phyloP scores from a whole-genome alignment of 495 filamentous ascomycete genomes.

The Aspergillus olivimuriae region DNA sequence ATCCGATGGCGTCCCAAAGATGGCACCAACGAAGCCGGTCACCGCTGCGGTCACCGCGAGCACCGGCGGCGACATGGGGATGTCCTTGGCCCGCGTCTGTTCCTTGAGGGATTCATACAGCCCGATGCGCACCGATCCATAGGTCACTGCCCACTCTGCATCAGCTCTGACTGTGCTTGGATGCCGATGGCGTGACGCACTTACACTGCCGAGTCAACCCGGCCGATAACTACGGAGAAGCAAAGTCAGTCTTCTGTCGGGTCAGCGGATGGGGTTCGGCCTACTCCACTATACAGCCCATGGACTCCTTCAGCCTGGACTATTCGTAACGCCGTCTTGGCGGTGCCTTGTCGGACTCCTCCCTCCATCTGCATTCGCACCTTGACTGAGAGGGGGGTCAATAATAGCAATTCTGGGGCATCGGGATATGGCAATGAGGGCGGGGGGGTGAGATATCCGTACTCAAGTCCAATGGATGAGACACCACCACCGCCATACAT shows the following conservation, averaged over 20 bases:
- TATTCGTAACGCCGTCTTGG: constrained; percentile 26
- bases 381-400: no score
- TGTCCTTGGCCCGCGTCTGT: constrained; percentile 40
- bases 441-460: no score
- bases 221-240: constrained; percentile 19
- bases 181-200: background rate
- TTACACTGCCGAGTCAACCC: constrained; percentile 23
- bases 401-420: no score
- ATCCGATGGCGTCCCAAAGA: constrained; percentile 82
- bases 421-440: no score
- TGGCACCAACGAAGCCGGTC: constrained; percentile 74
- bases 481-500: constrained; percentile 36
- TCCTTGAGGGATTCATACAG: constrained; percentile 67
- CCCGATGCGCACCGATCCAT: constrained; percentile 36
- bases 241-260: background rate
- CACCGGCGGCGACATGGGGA: constrained; percentile 47
- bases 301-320: constrained; percentile 20
- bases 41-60: constrained; percentile 65
- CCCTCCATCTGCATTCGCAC: constrained; percentile 28
- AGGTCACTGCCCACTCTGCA: constrained; percentile 20
- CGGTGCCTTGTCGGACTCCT: constrained; percentile 24
- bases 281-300: constrained; percentile 32
- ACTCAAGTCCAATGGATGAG: constrained; percentile 37
- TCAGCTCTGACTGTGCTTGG: background rate
- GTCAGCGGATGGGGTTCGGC: constrained; percentile 3